Conservation (phyloP, 2,329 filamentous ascomycete genomes). For the Talaromyces pinophilus region DNA sequence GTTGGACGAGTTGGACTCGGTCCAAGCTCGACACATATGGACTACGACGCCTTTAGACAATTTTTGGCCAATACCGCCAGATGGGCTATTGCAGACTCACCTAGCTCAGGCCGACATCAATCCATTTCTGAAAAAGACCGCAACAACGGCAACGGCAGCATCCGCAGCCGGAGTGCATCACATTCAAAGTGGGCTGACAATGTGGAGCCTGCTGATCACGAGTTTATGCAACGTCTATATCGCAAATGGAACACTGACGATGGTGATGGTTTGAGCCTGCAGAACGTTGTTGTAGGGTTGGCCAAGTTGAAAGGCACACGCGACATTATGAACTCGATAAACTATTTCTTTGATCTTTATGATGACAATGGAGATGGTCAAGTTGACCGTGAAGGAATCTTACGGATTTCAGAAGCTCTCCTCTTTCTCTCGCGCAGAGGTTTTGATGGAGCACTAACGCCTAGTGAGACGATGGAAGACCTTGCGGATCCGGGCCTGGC, state of each 20-base stretch:
- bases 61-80: conserved; percentile 86
- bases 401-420: conserved; percentile 90
- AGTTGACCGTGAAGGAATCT: conserved; percentile 91
- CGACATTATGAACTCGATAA: conserved; percentile 97
- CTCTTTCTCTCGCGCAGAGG: conserved; percentile 89
- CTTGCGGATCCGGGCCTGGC: conserved; percentile 45
- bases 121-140: conserved; percentile 54
- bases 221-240: conserved; percentile 88
- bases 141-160: conserved; percentile 45
- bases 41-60: conserved; percentile 93
- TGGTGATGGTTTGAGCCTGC: conserved; percentile 75
- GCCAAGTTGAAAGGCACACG: conserved; percentile 88
- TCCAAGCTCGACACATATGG: conserved; percentile 89
- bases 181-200: conserved; percentile 58
- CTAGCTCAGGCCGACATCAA: conserved; percentile 59
- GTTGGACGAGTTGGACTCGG: conserved; percentile 85
- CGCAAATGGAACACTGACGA: conserved; percentile 81
- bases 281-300: conserved; percentile 88
- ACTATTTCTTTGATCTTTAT: conserved; percentile 96
- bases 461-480: conserved; percentile 61
- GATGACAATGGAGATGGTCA: conserved; percentile 89
- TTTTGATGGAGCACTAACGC: conserved; percentile 71
- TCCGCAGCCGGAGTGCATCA: conserved; percentile 53
- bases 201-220: conserved; percentile 81
- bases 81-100: conserved; percentile 91